phyloP scores from a whole-genome alignment of 495 filamentous ascomycete species.

The Neurospora pannonica region DNA sequence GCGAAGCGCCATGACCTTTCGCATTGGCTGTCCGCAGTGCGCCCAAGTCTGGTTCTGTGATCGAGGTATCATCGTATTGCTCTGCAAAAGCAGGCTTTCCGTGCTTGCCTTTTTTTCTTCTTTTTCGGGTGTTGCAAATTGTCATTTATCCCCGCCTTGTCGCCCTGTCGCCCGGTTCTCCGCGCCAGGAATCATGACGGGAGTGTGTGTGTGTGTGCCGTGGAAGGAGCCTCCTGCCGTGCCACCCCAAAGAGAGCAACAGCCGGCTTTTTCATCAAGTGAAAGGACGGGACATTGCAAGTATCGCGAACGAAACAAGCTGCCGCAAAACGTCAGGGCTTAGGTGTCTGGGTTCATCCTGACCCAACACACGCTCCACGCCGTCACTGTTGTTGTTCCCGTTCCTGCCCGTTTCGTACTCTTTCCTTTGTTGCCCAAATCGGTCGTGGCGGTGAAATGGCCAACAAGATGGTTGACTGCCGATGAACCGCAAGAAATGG shows the following conservation, averaged over 20 bases:
- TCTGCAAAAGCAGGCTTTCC: background rate
- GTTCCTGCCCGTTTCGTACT: background rate
- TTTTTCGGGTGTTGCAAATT: background rate
- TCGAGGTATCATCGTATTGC: background rate
- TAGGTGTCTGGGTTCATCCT: background rate
- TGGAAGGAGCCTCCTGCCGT: background rate
- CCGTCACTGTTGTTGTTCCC: background rate
- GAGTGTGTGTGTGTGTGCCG: background rate
- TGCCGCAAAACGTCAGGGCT: background rate
- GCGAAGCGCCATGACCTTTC: background rate
- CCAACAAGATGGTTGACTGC: background rate
- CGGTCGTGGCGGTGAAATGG: background rate
- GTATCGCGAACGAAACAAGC: background rate
- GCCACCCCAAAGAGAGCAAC: background rate
- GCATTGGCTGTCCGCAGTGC: background rate
- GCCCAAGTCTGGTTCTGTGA: background rate
- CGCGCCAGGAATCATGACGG: background rate
- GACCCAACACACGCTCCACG: background rate
- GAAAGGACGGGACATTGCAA: background rate
- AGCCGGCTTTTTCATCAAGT: background rate
- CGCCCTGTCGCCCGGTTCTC: background rate
- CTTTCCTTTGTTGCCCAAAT: background rate
- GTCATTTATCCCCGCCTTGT: background rate
- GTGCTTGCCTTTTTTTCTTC: background rate
- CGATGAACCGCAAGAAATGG: background rate